Evolutionary conservation across 2,329 filamentous ascomycete species (phyloP).

Genomic region (Trichoderma brevicompactum): DNA sequence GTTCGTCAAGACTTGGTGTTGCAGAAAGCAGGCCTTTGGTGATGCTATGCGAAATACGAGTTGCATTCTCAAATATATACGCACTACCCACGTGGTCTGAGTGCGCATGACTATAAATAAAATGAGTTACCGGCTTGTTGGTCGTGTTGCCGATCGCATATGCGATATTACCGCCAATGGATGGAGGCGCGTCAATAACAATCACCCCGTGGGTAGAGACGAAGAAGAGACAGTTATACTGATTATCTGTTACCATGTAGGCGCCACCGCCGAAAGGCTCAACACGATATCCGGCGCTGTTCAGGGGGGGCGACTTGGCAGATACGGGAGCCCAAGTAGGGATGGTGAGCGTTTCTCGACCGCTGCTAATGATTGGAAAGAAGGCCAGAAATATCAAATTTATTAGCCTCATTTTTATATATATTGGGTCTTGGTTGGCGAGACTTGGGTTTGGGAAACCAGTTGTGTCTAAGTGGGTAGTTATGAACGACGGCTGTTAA

Average conservation of each 20-base stretch:
- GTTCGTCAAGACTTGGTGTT: neutral
- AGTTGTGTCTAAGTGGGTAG: neutral
- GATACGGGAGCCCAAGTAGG: neutral
- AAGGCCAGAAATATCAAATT: neutral
- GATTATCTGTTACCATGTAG: neutral
- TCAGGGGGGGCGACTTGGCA: neutral
- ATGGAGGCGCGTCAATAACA: neutral
- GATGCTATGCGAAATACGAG: neutral
- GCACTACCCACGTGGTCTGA: neutral
- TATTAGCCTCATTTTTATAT: neutral
- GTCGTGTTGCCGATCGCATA: conserved; percentile 1
- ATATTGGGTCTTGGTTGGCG: neutral
- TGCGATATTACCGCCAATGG: neutral
- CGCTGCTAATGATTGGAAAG: neutral
- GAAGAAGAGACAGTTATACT: neutral
- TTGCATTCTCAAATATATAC: neutral
- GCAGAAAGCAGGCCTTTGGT: neutral
- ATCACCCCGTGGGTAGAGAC: neutral
- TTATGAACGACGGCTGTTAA: neutral
- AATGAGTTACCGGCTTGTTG: neutral
- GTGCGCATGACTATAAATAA: conserved; percentile 3
- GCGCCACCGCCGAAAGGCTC: neutral
- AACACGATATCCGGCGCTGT: neutral
- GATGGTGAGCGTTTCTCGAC: neutral
- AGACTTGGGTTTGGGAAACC: neutral